Conservation (phyloP, 257 asterid genomes). For the Ocimum tenuiflorum region DNA sequence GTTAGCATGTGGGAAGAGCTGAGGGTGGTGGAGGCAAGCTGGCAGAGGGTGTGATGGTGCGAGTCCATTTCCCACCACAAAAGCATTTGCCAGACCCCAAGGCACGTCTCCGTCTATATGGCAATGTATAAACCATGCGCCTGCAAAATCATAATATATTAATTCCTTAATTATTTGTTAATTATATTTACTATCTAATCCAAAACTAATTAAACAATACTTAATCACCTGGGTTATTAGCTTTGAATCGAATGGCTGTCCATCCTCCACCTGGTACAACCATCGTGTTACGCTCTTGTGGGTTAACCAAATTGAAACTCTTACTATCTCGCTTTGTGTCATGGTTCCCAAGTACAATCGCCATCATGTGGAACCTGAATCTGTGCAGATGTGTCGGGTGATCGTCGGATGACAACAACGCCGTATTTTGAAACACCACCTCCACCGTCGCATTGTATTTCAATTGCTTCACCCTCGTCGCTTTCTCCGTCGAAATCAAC, state of each 20-base stretch:
- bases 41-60: conserved; percentile 39
- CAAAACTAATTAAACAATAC: too few species aligned
- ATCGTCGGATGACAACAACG: conserved; percentile 32
- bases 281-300: conserved; percentile 53
- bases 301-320: conserved; percentile 38
- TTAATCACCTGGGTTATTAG: conserved; percentile 45
- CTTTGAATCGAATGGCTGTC: conserved; percentile 40
- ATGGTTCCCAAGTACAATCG: conserved; percentile 49
- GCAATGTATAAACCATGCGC: conserved; percentile 67
- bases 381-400: conserved; percentile 64
- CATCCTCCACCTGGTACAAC: conserved; percentile 54
- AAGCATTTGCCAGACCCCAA: conserved; percentile 57
- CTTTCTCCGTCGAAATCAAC: conserved; percentile 21
- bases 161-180: too few species aligned
- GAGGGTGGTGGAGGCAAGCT: conserved; percentile 65
- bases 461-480: conserved; percentile 41
- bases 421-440: conserved; percentile 51
- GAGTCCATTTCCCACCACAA: conserved; percentile 64
- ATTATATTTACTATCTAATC: background rate
- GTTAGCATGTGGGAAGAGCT: conserved; percentile 52
- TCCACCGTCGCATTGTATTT: conserved; percentile 39
- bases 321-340: conserved; percentile 19
- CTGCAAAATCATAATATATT: conserved; percentile 16
- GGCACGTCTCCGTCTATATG: conserved; percentile 70
- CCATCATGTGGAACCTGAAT: conserved; percentile 42